A percentile compares a stretch with the other conserved stretches of the same genome.
Evolutionary conservation across 495 filamentous ascomycete species (phyloP).

Genomic region (Jackrogersella multiformis): DNA sequence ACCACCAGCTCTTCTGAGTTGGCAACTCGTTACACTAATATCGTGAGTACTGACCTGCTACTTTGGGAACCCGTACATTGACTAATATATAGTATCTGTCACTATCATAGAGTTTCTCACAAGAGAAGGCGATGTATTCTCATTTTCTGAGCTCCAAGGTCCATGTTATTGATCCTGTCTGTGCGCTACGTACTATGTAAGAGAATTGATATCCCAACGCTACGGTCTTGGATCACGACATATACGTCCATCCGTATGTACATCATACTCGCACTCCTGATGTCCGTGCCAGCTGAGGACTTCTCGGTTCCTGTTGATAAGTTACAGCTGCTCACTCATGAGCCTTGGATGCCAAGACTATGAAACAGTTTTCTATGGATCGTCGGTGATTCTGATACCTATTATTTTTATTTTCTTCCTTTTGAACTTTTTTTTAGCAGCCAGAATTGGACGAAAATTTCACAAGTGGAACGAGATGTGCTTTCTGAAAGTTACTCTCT

Average conservation of each 20-base stretch:
- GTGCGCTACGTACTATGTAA: constrained; percentile 15
- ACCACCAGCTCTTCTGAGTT: constrained; percentile 19
- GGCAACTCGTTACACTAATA: neutral
- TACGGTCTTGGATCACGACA: constrained; percentile 14
- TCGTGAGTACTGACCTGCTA: constrained; percentile 13
- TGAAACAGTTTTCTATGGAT: neutral
- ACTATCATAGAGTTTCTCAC: neutral
- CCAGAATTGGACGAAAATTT: neutral
- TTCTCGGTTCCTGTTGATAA: neutral
- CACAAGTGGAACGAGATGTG: constrained; percentile 6
- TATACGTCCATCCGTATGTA: constrained; percentile 1
- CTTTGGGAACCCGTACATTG: constrained; percentile 3
- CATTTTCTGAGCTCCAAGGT: constrained; percentile 3
- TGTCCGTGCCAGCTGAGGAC: constrained; percentile 12
- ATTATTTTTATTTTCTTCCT: no score
- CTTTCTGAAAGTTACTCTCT: constrained; percentile 1
- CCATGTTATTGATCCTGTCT: constrained; percentile 14
- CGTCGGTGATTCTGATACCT: neutral
- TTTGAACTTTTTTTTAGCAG: no score
- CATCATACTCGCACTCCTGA: constrained; percentile 11
- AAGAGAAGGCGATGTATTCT: neutral
- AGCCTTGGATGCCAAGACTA: neutral
- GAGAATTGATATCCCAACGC: constrained; percentile 3
- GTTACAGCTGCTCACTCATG: neutral
- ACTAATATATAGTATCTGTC: neutral